Evolutionary conservation across 306 rosid genomes (phyloP).

Genomic region (Mimosa pudica): DNA sequence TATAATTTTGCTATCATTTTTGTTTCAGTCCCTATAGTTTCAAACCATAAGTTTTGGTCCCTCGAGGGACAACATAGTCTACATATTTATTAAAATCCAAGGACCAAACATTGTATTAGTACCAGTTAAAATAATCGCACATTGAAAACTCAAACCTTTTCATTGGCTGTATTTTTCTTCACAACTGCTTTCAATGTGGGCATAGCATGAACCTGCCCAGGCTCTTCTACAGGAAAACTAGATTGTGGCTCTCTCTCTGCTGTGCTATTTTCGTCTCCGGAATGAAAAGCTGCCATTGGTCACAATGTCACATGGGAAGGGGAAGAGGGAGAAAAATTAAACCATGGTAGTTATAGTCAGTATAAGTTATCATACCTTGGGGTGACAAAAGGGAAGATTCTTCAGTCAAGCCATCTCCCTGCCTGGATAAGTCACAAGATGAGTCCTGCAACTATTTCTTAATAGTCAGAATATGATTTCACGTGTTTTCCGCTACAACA

Average conservation of each 20-base stretch:
- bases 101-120: background rate
- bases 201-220: slow-evolving; percentile 19
- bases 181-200: slow-evolving; percentile 45
- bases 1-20: no score
- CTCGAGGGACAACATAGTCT: no score
- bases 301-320: slow-evolving; percentile 28
- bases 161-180: slow-evolving; percentile 54
- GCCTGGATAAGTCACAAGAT: slow-evolving; percentile 33
- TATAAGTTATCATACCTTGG: slow-evolving; percentile 46
- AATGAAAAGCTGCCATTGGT: slow-evolving; percentile 4
- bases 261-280: slow-evolving; percentile 47
- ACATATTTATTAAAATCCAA: no score
- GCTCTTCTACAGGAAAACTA: slow-evolving; percentile 37
- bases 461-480: slow-evolving; percentile 6
- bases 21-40: no score
- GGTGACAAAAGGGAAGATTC: slow-evolving; percentile 42
- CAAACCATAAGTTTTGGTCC: no score
- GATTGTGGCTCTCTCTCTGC: slow-evolving; percentile 29
- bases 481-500: slow-evolving; percentile 12
- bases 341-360: slow-evolving; percentile 15
- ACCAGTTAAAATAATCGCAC: background rate
- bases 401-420: slow-evolving; percentile 44
- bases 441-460: slow-evolving; percentile 51
- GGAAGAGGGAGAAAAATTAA: slow-evolving; percentile 19
- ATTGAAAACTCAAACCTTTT: slow-evolving; percentile 49